These are phyloP conservation scores for Saturnispora kantuleensis DNA, from an alignment of 805 yeast genomes.

Conservation along the genomic window DNA sequence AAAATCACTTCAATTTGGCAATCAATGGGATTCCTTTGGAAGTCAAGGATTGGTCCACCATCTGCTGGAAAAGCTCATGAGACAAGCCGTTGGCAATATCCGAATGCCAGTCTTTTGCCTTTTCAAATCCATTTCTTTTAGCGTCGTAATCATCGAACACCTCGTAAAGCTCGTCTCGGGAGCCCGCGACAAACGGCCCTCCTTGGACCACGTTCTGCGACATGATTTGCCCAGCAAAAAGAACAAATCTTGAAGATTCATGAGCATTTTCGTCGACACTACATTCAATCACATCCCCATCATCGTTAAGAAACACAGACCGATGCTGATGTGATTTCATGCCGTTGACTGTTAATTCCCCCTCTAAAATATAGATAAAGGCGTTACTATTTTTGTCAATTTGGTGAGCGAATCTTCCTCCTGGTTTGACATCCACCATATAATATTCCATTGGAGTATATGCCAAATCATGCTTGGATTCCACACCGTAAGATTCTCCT, in stretches of 20 bases:
- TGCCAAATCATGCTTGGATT: constrained; percentile 63
- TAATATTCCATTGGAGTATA: constrained; percentile 74
- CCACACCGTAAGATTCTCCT: constrained; percentile 67
- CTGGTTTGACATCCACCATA: constrained; percentile 53
- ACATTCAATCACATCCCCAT: constrained; percentile 56
- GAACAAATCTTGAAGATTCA: constrained; percentile 45
- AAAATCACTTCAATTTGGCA: background rate
- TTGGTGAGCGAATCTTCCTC: constrained; percentile 51
- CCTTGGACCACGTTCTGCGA: constrained; percentile 74
- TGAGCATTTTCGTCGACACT: constrained; percentile 35
- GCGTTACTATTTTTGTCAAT: constrained; percentile 54
- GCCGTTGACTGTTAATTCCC: constrained; percentile 38
- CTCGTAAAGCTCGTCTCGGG: constrained; percentile 52
- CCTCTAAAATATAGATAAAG: constrained; percentile 59
- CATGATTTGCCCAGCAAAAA: constrained; percentile 65
- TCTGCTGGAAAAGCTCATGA: constrained; percentile 14
- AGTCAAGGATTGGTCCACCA: too few species aligned
- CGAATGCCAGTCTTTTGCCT: constrained; percentile 50
- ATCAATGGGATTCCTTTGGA: background rate
- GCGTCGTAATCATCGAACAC: constrained; percentile 67
- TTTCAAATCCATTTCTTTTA: constrained; percentile 61
- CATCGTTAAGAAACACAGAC: constrained; percentile 55
- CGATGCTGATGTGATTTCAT: constrained; percentile 35
- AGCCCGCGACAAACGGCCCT: constrained; percentile 84
- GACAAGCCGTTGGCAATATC: constrained; percentile 28